Conservation (phyloP, 768 basidiomycete genomes). For the Tulasnella sp. region DNA sequence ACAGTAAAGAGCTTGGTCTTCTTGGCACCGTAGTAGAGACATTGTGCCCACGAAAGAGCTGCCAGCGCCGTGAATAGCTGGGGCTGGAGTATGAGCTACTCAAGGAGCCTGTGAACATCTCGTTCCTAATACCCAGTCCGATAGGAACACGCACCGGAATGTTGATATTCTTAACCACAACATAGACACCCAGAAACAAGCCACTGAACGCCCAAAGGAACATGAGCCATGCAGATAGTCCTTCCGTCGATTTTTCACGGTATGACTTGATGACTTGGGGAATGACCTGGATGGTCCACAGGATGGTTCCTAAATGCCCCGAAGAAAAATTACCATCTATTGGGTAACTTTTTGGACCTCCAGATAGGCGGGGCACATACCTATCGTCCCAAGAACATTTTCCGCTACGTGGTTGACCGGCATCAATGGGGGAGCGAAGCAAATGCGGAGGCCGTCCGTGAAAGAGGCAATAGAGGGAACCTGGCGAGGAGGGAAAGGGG, state of each 20-base stretch:
- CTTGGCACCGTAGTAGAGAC: conserved; percentile 58
- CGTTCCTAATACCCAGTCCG: background rate
- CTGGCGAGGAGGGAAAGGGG: background rate
- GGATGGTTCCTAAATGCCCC: conserved; percentile 46
- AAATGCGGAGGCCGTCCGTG: background rate
- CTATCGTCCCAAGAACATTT: conserved; percentile 19
- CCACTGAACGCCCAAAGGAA: conserved; percentile 59
- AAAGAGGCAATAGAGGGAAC: background rate
- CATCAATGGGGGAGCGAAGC: background rate
- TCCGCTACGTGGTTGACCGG: conserved; percentile 16
- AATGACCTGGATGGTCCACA: conserved; percentile 54
- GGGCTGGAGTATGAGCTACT: conserved; percentile 67
- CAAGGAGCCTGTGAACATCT: conserved; percentile 31
- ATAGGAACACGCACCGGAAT: conserved; percentile 28
- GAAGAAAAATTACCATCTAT: background rate
- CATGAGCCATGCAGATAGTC: conserved; percentile 66
- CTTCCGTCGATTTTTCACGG: conserved; percentile 60
- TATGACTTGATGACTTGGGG: conserved; percentile 58
- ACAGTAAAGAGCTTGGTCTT: conserved; percentile 35
- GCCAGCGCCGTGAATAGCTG: conserved; percentile 38
- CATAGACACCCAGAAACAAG: conserved; percentile 62
- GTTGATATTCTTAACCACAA: conserved; percentile 60
- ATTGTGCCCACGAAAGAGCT: conserved; percentile 44
- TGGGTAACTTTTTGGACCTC: no score
- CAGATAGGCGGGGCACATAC: background rate